Percentiles rank a stretch among this genome's conserved stretches.
phyloP scores from a whole-genome alignment of 805 yeast species.

The Hanseniaspora mollemarum region DNA sequence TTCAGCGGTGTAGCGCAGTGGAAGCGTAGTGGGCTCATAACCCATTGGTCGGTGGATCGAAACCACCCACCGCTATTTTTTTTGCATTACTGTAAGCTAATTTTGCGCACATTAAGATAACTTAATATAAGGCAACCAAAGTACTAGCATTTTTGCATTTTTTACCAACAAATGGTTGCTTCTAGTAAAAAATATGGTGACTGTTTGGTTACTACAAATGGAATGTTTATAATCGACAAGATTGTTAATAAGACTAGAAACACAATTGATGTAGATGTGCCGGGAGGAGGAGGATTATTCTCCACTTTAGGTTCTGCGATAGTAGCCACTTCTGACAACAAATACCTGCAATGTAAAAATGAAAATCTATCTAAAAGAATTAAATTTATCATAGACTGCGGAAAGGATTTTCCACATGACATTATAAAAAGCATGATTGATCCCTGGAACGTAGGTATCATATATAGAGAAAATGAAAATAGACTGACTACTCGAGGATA shows the following conservation, averaged over 20 bases:
- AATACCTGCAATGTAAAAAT: neutral
- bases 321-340: conserved; percentile 5
- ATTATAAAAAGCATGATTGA: conserved; percentile 35
- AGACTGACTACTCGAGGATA: conserved; percentile 72
- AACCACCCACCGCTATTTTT: conserved; percentile 78
- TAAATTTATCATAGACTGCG: conserved; percentile 70
- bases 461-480: conserved; percentile 40
- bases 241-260: conserved; percentile 38
- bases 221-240: conserved; percentile 85
- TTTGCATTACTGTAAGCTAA: conserved; percentile 25
- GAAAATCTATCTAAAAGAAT: conserved; percentile 37
- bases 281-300: conserved; percentile 88
- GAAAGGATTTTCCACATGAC: conserved; percentile 56
- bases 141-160: too few species aligned
- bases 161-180: neutral
- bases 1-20: conserved; percentile 94
- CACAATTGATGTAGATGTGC: conserved; percentile 37
- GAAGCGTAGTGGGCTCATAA: conserved; percentile 99
- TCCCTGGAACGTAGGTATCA: conserved; percentile 51
- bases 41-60: conserved; percentile 98
- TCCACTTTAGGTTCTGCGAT: conserved; percentile 56
- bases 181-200: neutral
- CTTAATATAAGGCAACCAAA: neutral
- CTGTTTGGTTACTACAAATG: conserved; percentile 51
- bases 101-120: too few species aligned